Evolutionary conservation across 805 yeast species (phyloP).

Genomic region (Debaryomyces castellii): DNA sequence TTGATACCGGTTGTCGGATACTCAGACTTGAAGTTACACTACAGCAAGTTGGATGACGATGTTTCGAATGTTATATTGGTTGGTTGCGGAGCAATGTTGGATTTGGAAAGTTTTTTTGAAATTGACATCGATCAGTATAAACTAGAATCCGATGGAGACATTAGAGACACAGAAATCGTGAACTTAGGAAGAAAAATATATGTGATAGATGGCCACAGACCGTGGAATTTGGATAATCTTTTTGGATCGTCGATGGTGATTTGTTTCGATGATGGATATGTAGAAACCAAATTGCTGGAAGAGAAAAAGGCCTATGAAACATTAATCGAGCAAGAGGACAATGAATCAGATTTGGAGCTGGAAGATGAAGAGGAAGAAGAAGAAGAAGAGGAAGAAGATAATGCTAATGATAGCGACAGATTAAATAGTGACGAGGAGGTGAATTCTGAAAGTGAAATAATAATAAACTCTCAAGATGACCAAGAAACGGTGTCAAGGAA

Average conservation of each 20-base stretch:
- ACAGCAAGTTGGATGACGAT: slow-evolving; percentile 63
- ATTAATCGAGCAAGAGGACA: slow-evolving; percentile 43
- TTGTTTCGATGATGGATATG: slow-evolving; percentile 85
- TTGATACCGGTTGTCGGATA: slow-evolving; percentile 93
- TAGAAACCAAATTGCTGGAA: slow-evolving; percentile 54
- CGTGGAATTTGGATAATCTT: slow-evolving; percentile 93
- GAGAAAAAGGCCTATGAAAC: slow-evolving; percentile 65
- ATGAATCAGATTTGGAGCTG: slow-evolving; percentile 24
- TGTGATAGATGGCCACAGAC: slow-evolving; percentile 88
- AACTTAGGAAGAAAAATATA: slow-evolving; percentile 61
- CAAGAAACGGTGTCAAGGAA: slow-evolving; percentile 23
- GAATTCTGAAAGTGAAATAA: slow-evolving; percentile 13
- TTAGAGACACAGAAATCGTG: slow-evolving; percentile 21
- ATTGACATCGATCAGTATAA: slow-evolving; percentile 56
- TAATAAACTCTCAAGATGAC: slow-evolving; percentile 23
- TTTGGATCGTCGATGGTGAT: slow-evolving; percentile 77
- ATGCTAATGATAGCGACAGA: slow-evolving; percentile 18
- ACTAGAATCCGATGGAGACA: slow-evolving; percentile 15
- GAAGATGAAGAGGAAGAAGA: slow-evolving; percentile 9
- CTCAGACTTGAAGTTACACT: slow-evolving; percentile 68
- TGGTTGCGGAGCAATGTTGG: slow-evolving; percentile 94
- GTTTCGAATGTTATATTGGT: slow-evolving; percentile 73
- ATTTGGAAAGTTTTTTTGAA: slow-evolving; percentile 71
- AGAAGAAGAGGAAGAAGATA: slow-evolving; percentile 30
- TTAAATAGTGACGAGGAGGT: slow-evolving; percentile 20